Evolutionary conservation across 345 rosid species (phyloP).

Genomic region (Lumnitzera littorea): DNA sequence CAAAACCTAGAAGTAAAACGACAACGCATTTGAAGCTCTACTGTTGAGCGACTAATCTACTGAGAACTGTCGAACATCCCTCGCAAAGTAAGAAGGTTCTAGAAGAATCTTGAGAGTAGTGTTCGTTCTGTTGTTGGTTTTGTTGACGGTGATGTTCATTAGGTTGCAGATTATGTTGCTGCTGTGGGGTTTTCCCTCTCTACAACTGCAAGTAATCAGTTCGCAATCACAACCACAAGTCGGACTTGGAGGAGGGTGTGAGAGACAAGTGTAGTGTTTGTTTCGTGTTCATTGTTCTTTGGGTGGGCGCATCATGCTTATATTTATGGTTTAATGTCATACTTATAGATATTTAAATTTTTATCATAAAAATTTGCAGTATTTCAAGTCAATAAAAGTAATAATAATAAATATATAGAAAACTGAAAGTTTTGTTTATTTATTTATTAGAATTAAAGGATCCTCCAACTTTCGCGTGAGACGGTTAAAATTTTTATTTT

Average conservation of each 20-base stretch:
- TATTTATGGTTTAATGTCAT: no score
- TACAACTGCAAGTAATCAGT: background rate
- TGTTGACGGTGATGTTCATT: background rate
- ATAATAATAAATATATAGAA: no score
- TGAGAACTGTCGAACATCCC: constrained; percentile 25
- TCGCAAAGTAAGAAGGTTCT: constrained; percentile 19
- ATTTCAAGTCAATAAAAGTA: no score
- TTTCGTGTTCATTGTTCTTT: no score
- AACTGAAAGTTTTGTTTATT: no score
- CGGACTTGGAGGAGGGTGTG: background rate
- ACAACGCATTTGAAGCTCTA: constrained; percentile 46
- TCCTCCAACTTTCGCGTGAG: no score
- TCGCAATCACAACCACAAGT: background rate
- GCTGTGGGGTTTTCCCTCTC: constrained; percentile 17
- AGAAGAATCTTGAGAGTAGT: constrained; percentile 15
- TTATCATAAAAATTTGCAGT: no score
- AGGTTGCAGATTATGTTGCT: constrained; percentile 2
- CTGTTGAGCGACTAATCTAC: constrained; percentile 10
- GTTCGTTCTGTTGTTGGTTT: constrained; percentile 20
- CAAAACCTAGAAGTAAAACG: constrained; percentile 39
- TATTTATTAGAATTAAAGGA: no score
- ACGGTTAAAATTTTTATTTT: no score
- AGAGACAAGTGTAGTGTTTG: background rate
- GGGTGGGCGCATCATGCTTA: no score
- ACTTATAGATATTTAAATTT: no score